A percentile compares a stretch with the other conserved stretches of the same genome.
Conservation (phyloP, 192 early-diverging fungal genomes). For the Rhizoclosmatium sp. region DNA sequence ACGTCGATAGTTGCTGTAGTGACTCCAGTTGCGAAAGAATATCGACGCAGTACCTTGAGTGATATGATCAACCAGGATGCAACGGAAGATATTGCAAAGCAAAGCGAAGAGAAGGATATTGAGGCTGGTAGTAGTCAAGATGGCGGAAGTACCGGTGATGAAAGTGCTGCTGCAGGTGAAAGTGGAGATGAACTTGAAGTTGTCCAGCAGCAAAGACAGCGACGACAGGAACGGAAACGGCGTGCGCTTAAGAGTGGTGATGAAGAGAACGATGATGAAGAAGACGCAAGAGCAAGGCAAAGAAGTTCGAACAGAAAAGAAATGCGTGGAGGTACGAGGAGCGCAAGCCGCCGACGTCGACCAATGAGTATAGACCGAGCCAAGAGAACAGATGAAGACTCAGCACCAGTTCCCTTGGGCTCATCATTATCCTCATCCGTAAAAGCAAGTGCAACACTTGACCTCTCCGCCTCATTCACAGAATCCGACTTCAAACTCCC, state of each 20-base stretch:
- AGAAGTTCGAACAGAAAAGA: neutral
- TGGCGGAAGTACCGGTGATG: slow-evolving; percentile 3
- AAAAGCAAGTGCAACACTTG: neutral
- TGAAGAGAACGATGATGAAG: neutral
- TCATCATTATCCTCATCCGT: neutral
- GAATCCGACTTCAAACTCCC: neutral
- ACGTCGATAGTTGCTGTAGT: too few species aligned
- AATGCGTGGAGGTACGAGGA: neutral
- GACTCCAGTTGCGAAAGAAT: too few species aligned
- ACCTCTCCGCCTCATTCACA: neutral
- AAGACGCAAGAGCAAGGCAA: neutral
- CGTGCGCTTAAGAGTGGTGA: neutral
- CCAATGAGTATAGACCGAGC: neutral
- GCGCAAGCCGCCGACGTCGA: neutral
- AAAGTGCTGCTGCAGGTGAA: slow-evolving; percentile 8
- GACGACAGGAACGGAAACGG: neutral
- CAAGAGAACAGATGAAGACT: neutral
- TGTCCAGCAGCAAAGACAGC: neutral
- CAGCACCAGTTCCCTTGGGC: neutral
- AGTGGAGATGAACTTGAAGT: neutral
- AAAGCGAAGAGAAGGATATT: neutral
- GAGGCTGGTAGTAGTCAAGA: neutral
- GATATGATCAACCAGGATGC: neutral
- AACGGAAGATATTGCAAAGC: neutral
- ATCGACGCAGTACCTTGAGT: too few species aligned